Evolutionary conservation across 2,329 filamentous ascomycete species (phyloP), one percentile per base, ranked within the genome.

Genomic region (Claviceps purpurea): DNA sequence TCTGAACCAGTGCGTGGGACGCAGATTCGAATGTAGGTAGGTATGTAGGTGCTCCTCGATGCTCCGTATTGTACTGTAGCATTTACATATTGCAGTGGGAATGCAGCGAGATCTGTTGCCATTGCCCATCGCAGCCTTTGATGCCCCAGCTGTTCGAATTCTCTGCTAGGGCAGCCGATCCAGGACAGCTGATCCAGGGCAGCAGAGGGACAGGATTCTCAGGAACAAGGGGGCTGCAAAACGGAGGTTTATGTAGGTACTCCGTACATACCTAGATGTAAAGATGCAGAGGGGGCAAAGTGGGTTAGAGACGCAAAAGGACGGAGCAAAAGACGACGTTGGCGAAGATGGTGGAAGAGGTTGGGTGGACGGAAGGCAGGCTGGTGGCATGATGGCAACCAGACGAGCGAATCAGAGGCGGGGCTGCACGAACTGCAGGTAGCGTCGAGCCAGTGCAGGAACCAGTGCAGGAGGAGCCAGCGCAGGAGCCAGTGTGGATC

Each of bases 401-500:
- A 4, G 26, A 46, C 44, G 44, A 16, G 24, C 24, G 44, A 34
- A 46, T 46, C 20, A 43, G 20, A 13, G 41, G 10, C 11, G 42
- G 20, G 13, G 37, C 11, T 37, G 26, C 45, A 5, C 6, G 43
- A 45, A 8, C 13, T 26, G 44, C 44, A 20, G 26, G 30, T 34
- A 47, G 18, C 13, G 45, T 8, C 34, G 45, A 30, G 26, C 30
- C 45, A 22, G 45, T 37, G 45, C 45, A 34, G 34, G 46, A 47
- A 30, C 34, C 46, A 18, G 37, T 16, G 45, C 45, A 34, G 30
- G 45, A 47, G 44, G 30, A 34, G 30, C 30, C 46, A 41, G 37
- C n/a, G 45, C 45, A 34, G 30, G 45, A 47, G 44, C 24, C 18
- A 51, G 39, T 34, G 49, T 43, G 47, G 51, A 47, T 38, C 45